Conservation (phyloP, 192 early-diverging fungal genomes). For the Mortierella antarctica region DNA sequence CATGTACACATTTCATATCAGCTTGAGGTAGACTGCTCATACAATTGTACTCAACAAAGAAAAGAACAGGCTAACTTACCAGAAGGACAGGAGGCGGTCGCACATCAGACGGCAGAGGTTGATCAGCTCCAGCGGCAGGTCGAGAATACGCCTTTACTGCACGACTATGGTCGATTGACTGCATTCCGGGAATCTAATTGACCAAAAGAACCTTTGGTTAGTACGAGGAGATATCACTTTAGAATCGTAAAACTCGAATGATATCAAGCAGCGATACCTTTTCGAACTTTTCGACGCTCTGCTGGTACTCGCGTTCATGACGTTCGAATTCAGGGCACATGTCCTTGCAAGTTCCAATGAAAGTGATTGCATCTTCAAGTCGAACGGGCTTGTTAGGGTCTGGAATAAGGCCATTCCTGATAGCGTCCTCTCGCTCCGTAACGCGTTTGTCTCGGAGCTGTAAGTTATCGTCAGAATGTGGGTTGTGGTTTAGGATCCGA, state of each 20-base stretch:
- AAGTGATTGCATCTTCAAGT: slow-evolving; percentile 73
- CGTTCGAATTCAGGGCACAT: slow-evolving; percentile 95
- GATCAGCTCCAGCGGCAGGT: slow-evolving; percentile 86
- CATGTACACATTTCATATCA: no score
- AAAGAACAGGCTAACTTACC: slow-evolving; percentile 52
- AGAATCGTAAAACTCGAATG: background rate
- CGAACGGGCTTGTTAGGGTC: slow-evolving; percentile 63
- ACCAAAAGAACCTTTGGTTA: background rate
- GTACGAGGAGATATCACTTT: background rate
- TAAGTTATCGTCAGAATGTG: background rate
- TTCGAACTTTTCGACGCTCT: slow-evolving; percentile 79
- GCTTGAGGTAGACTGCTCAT: background rate
- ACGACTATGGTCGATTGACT: slow-evolving; percentile 67
- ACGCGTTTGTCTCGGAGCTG: slow-evolving; percentile 75
- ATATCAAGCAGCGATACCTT: slow-evolving; percentile 53
- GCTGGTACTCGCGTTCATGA: slow-evolving; percentile 83
- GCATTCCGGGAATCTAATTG: slow-evolving; percentile 65
- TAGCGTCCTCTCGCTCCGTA: slow-evolving; percentile 71
- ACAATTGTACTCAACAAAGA: background rate
- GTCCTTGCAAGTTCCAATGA: slow-evolving; percentile 83
- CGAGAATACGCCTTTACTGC: slow-evolving; percentile 89
- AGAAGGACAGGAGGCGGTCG: slow-evolving; percentile 79
- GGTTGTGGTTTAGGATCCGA: background rate
- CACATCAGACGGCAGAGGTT: slow-evolving; percentile 89
- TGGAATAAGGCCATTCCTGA: slow-evolving; percentile 66